Percentiles rank a stretch among this genome's conserved stretches.
phyloP scores from a whole-genome alignment of 192 early-diverging fungal species.

The Backusella luteola region DNA sequence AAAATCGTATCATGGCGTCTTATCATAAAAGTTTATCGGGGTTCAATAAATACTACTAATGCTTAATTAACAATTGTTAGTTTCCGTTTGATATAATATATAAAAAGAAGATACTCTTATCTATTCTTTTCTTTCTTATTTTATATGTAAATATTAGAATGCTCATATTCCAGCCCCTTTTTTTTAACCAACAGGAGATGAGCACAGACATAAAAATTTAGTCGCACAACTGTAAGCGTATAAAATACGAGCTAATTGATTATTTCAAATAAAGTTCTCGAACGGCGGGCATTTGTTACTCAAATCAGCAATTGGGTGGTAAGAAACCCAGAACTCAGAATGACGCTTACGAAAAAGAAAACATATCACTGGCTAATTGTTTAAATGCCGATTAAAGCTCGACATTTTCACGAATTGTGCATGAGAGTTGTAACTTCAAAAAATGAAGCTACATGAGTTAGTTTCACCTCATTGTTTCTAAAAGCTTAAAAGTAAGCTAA shows the following conservation, averaged over 20 bases:
- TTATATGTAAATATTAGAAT: not conserved
- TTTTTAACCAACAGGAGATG: not conserved
- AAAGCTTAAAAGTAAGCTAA: not conserved
- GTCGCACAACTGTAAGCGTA: not conserved
- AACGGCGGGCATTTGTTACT: not conserved
- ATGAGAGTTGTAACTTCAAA: not conserved
- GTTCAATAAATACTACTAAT: not conserved
- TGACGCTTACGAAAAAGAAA: not conserved
- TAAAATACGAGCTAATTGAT: not conserved
- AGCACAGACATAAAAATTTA: not conserved
- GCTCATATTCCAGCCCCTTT: not conserved
- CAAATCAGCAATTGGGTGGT: not conserved
- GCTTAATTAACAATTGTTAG: not conserved
- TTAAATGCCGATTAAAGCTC: not conserved
- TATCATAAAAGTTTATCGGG: not conserved
- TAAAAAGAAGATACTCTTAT: not conserved
- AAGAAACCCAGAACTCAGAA: slow-evolving; percentile 1
- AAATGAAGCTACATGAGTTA: not conserved
- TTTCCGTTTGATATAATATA: not conserved
- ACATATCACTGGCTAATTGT: not conserved
- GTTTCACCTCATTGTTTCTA: not conserved
- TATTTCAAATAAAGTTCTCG: slow-evolving; percentile 7
- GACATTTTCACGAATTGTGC: not conserved
- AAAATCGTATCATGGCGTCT: not conserved
- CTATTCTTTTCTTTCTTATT: not conserved